These are phyloP conservation scores for Begonia loranthoides DNA, from an alignment of 306 rosid species.

Conservation along the genomic window DNA sequence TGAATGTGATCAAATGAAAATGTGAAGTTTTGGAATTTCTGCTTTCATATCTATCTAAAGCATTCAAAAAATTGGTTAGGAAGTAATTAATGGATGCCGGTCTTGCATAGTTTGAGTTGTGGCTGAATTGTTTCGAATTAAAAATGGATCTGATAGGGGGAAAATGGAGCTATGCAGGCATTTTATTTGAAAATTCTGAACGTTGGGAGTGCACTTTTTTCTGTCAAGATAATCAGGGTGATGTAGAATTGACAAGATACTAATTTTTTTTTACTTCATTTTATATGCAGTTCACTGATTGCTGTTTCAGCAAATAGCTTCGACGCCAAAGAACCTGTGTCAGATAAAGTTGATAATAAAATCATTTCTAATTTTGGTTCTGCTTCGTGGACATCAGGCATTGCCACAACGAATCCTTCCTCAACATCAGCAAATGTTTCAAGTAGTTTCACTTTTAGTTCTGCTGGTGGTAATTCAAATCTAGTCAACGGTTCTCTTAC, in stretches of 20 bases:
- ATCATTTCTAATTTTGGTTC: conserved; percentile 20
- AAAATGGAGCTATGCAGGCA: too few relatives aligned
- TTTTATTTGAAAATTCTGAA: too few relatives aligned
- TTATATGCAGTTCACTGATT: conserved; percentile 37
- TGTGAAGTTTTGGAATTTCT: too few relatives aligned
- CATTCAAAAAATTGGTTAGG: too few relatives aligned
- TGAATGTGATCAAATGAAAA: too few relatives aligned
- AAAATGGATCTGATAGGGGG: too few relatives aligned
- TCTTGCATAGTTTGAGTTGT: too few relatives aligned
- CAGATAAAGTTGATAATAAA: conserved; percentile 23
- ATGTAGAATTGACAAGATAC: neutral
- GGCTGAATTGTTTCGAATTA: too few relatives aligned
- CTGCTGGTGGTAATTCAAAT: conserved; percentile 24
- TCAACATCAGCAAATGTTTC: conserved; percentile 25
- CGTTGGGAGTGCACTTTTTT: too few relatives aligned
- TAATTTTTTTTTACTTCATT: conserved; percentile 6
- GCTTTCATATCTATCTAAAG: too few relatives aligned
- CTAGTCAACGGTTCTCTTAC: conserved; percentile 36
- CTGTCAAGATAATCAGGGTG: too few relatives aligned
- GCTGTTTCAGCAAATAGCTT: conserved; percentile 17
- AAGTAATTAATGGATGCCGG: too few relatives aligned
- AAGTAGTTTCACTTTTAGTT: conserved; percentile 17
- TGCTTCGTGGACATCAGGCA: conserved; percentile 24
- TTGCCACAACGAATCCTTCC: conserved; percentile 13
- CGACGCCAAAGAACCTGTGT: conserved; percentile 16